Conservation (phyloP, 78 protist species). For the Guillardia theta region DNA sequence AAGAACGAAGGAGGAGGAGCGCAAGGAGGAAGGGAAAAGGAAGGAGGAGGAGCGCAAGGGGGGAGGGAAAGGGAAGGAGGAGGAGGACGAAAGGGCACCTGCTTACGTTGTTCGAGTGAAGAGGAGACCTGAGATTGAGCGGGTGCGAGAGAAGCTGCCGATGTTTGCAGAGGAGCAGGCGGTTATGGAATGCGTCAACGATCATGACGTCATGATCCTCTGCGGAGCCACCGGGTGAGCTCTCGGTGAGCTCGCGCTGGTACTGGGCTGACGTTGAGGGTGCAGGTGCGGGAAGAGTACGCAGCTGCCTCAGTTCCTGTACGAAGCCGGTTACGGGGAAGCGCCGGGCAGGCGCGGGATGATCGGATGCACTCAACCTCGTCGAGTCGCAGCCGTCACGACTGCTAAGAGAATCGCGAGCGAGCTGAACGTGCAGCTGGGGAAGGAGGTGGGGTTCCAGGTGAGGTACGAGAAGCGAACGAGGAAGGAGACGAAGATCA, state of each 20-base stretch:
- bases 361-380: constrained; percentile 98
- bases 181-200: constrained; percentile 84
- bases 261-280: background rate
- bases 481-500: constrained; percentile 65
- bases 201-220: constrained; percentile 72
- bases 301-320: constrained; percentile 91
- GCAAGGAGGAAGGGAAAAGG: background rate
- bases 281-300: constrained; percentile 37
- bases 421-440: constrained; percentile 78
- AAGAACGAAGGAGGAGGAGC: background rate
- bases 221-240: constrained; percentile 91
- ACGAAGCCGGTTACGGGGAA: constrained; percentile 87
- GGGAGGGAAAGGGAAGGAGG: background rate
- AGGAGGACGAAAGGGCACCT: background rate
- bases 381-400: constrained; percentile 98
- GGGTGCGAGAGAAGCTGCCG: constrained; percentile 57
- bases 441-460: constrained; percentile 80
- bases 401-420: constrained; percentile 91
- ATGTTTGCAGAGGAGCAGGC: constrained; percentile 72
- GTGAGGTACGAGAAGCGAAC: constrained; percentile 83
- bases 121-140: background rate
- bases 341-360: constrained; percentile 60
- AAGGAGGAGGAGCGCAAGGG: background rate
- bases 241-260: background rate
- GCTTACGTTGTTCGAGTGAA: constrained; percentile 13